Percentiles rank a stretch among this genome's conserved stretches.
phyloP scores from a whole-genome alignment of 805 yeast species.

The Danielia oregonensis region DNA sequence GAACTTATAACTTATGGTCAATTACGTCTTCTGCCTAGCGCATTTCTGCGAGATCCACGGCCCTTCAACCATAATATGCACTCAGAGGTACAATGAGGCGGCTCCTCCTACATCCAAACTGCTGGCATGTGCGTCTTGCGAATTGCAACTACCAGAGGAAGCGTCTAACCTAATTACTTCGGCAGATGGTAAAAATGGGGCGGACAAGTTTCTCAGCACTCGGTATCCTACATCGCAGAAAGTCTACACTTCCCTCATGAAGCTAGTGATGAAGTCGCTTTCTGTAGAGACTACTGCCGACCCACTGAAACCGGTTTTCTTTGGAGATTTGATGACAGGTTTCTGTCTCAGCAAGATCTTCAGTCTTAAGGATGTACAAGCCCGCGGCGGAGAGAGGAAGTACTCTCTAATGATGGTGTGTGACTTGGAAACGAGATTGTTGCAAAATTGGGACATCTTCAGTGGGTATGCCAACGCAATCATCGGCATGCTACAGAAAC shows the following conservation, averaged over 20 bases:
- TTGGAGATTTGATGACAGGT: constrained; percentile 61
- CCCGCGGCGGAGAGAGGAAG: constrained; percentile 72
- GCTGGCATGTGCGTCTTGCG: constrained; percentile 57
- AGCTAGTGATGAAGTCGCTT: constrained; percentile 58
- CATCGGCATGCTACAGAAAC: constrained; percentile 16
- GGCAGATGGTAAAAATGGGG: not conserved
- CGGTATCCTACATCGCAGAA: constrained; percentile 53
- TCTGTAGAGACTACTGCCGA: constrained; percentile 66
- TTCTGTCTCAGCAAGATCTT: constrained; percentile 57
- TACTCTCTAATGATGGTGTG: constrained; percentile 57
- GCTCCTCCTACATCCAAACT: constrained; percentile 14
- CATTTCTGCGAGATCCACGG: constrained; percentile 82
- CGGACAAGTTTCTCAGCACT: constrained; percentile 42
- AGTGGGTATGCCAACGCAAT: constrained; percentile 30
- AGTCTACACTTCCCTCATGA: constrained; percentile 52
- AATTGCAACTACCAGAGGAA: constrained; percentile 46
- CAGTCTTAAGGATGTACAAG: constrained; percentile 59
- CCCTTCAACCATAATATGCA: constrained; percentile 61
- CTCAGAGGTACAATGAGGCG: constrained; percentile 40
- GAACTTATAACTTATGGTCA: no score
- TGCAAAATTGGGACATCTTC: constrained; percentile 54
- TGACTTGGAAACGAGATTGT: constrained; percentile 49
- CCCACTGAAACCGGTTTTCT: constrained; percentile 55
- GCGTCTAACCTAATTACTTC: constrained; percentile 19
- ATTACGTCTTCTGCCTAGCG: constrained; percentile 53